Evolutionary conservation across 1,284 basidiomycete species (phyloP), one percentile per base, ranked within the genome.

Genomic region (Malassezia equina): DNA sequence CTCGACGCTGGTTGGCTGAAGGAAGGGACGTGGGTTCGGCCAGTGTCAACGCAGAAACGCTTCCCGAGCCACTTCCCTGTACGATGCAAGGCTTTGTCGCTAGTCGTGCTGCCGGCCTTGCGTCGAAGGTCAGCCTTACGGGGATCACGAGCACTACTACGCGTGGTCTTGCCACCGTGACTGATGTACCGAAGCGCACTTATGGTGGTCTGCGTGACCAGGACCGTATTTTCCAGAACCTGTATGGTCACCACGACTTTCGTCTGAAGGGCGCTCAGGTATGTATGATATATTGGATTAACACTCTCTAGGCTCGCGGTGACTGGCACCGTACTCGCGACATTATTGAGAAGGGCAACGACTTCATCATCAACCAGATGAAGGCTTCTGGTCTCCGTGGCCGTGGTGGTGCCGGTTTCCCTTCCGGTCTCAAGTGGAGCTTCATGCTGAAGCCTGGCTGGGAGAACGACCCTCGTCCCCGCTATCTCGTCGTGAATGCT

Each of bases 391-490:
- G 93, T 50, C 81, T 98, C 44, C 84, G 93, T 71, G 93, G 93
- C 24, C 86, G 94, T 63, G 93, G 93, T 61, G 93, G 94, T 59
- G 94, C 93, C 51, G 93, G 94, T 42, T 98, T 98, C 76, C 93
- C 91, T 1, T 89, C 86, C 63, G 93, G 93, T 47, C 80, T 98
- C 66, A 98, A 98, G 77, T 98, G 93, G 93, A 71, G 67, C 75
- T 95, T 96, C 77, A 96, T 93, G 86, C 95, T 96, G 80, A 96
- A 96, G 79, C 93, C 91, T 27, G 86, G 86, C 40, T 96, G 93
- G 91, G 84, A 98, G 79, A 87, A 90, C 74, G 93, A 96, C 75
- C 82, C 82, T 58, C 81, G 90, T 55, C 91, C 91, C 15, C 84
- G 93, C 42, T 96, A 96, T 76, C 83, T 96, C 15, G 93, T 96